Conservation (phyloP, 2,329 filamentous ascomycete genomes). For the Clarireedia sp. region DNA sequence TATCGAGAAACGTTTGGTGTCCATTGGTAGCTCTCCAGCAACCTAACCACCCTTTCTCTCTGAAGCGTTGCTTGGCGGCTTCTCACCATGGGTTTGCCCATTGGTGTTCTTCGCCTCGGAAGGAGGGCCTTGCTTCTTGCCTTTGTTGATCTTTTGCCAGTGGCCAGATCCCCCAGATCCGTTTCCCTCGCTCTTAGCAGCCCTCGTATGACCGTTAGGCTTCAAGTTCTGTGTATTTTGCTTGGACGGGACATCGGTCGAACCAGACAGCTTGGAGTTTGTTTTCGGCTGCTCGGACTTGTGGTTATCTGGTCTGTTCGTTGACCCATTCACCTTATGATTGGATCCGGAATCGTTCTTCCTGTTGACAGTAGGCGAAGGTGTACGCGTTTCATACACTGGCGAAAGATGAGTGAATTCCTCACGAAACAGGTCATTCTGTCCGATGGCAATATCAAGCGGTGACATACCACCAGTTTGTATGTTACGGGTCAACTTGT, state of each 20-base stretch:
- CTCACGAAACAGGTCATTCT: conserved; percentile 22
- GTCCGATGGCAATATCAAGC: conserved; percentile 25
- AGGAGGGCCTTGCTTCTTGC: conserved; percentile 40
- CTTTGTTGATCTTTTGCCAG: conserved; percentile 52
- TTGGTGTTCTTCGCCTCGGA: conserved; percentile 39
- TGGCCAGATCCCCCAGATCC: conserved; percentile 27
- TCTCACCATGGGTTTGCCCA: conserved; percentile 41
- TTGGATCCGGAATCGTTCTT: conserved; percentile 38
- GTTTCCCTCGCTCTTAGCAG: conserved; percentile 46
- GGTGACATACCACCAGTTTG: conserved; percentile 27
- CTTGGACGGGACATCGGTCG: conserved; percentile 31
- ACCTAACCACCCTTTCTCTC: conserved; percentile 55
- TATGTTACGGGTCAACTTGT: conserved; percentile 18
- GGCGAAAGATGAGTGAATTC: conserved; percentile 51
- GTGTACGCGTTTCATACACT: conserved; percentile 65
- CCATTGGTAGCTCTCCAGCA: background rate
- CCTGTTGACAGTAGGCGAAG: conserved; percentile 56
- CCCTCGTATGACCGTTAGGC: conserved; percentile 46
- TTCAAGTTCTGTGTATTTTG: conserved; percentile 24
- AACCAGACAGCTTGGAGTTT: conserved; percentile 9
- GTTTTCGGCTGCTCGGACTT: conserved; percentile 12
- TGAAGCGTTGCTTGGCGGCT: conserved; percentile 48
- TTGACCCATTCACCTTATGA: conserved; percentile 12
- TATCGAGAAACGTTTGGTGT: too few relatives aligned
- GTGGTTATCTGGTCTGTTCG: conserved; percentile 13